A percentile compares a stretch with the other conserved stretches of the same genome.
phyloP scores from a whole-genome alignment of 2,329 filamentous ascomycete species.

The Diaporthe nobilis region DNA sequence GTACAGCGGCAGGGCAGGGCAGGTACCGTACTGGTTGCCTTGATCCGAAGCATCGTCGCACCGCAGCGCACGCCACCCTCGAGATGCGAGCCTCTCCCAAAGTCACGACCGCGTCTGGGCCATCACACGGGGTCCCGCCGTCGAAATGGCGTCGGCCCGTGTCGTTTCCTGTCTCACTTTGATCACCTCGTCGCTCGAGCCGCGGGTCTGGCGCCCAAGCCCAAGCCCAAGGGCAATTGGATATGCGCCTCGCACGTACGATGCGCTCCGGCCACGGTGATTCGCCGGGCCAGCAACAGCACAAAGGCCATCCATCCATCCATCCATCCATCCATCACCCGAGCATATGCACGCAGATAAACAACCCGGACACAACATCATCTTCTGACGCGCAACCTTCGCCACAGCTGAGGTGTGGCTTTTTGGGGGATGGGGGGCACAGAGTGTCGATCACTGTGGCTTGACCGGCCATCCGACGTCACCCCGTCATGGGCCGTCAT shows the following conservation, averaged over 20 bases:
- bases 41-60: background rate
- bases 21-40: background rate
- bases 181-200: background rate
- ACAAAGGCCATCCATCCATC: background rate
- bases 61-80: background rate
- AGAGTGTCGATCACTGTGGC: constrained; percentile 34
- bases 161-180: background rate
- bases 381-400: background rate
- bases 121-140: background rate
- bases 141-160: background rate
- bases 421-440: background rate
- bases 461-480: constrained; percentile 19
- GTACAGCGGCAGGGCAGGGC: background rate
- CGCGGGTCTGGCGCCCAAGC: background rate
- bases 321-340: background rate
- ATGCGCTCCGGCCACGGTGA: background rate
- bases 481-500: constrained; percentile 7
- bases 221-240: background rate
- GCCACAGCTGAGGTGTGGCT: constrained; percentile 26
- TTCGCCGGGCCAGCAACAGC: background rate
- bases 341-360: background rate
- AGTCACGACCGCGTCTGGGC: constrained; percentile 8
- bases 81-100: background rate
- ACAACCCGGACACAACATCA: background rate
- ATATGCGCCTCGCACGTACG: constrained; percentile 1